Base-by-base conservation (phyloP, 768 basidiomycete species). In the Boletus pseudo-olivaceus region DNA sequence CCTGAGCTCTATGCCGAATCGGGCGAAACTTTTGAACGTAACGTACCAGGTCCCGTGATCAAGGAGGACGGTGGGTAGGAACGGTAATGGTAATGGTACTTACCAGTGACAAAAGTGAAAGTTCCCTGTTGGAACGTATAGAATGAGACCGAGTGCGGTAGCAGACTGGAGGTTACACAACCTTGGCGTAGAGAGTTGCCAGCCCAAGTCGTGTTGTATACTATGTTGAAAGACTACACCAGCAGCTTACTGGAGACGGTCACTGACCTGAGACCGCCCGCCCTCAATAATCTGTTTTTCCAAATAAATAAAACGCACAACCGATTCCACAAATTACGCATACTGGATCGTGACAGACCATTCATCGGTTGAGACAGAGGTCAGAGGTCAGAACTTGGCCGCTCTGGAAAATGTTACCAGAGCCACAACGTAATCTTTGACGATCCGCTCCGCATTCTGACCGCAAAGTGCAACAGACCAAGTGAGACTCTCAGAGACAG, bases 1-100 rank as follows among this genome's bases (percentile, higher is more conserved):
- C 78, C 78, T 0, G 91, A 89, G 4, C 86, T 77, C 7, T 82
- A 75, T 0, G 93, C 93, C 0, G 79, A 67, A 51, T 81, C 81
- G 3, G 75, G 65, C 5, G 82, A 23, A 23, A 4, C 23, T 80
- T 19, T 73, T 65, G 67, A 97, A 98, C 4, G 92, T 88, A 57
- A 94, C 79, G 65, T 93, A 95, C 77, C 90, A 87, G 11, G 85
- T 88, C 2, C 73, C 71, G 47, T 81, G 78, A 66, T 89, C 88
- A 57, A 76, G 64, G 93, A 86, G 62, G 88, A 88, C 52, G 69
- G n/a, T n/a, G n/a, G n/a, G n/a, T n/a, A n/a, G n/a, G n/a, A n/a
- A n/a, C n/a, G n/a, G n/a, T n/a, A n/a, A n/a, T n/a, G n/a, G n/a
- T n/a, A n/a, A n/a, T n/a, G n/a, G n/a, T n/a, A n/a, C n/a, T n/a